Conservation (phyloP, 768 basidiomycete species). For the Kondoa subrosea region DNA sequence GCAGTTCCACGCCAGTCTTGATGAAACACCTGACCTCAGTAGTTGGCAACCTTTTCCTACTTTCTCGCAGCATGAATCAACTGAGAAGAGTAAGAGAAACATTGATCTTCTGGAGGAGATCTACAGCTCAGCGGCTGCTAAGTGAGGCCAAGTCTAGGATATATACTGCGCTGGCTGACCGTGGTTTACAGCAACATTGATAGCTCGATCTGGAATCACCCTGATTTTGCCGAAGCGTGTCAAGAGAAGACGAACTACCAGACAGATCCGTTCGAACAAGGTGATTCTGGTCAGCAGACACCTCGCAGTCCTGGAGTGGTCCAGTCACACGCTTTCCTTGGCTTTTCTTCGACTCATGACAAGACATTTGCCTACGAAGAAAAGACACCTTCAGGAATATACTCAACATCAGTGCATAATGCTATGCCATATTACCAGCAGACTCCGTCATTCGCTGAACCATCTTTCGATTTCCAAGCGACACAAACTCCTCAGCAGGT, state of each 20-base stretch:
- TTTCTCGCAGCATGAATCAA: not conserved
- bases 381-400: not conserved
- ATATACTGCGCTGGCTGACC: not conserved
- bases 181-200: not conserved
- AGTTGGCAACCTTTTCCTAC: not conserved
- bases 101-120: not conserved
- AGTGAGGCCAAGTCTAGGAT: not conserved
- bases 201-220: not conserved
- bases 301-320: not conserved
- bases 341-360: not conserved
- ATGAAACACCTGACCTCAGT: not conserved
- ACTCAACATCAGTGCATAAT: too few relatives aligned
- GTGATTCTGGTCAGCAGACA: not conserved
- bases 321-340: too few relatives aligned
- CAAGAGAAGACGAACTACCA: not conserved
- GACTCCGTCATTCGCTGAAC: too few relatives aligned
- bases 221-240: not conserved
- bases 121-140: not conserved
- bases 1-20: not conserved
- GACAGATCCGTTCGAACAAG: not conserved
- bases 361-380: not conserved
- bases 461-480: too few relatives aligned
- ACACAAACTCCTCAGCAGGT: too few relatives aligned
- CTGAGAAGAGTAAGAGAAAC: not conserved
- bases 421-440: too few relatives aligned